Percentiles rank a stretch among this genome's conserved stretches.
These are phyloP conservation scores for Neurospora hispaniola DNA, from an alignment of 495 filamentous ascomycete genomes.

Conservation along the genomic window DNA sequence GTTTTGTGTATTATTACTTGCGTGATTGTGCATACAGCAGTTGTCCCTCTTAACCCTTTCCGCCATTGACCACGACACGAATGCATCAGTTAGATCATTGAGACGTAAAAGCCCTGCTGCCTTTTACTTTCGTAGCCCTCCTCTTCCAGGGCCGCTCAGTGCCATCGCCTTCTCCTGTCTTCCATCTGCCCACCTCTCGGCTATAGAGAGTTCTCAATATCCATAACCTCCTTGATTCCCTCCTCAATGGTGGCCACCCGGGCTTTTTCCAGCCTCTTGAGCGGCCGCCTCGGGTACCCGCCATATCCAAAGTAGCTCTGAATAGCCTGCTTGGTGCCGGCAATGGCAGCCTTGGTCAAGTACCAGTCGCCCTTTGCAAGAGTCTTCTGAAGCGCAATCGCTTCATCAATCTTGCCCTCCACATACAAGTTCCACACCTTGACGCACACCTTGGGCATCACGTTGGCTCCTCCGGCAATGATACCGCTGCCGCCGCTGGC, in stretches of 20 bases:
- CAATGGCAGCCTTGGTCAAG: constrained; percentile 74
- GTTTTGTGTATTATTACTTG: not conserved
- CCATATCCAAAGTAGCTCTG: constrained; percentile 80
- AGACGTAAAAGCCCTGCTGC: not conserved
- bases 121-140: not conserved
- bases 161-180: not conserved
- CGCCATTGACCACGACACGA: not conserved
- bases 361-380: constrained; percentile 76
- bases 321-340: constrained; percentile 77
- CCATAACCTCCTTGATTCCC: constrained; percentile 59
- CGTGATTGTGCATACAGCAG: not conserved
- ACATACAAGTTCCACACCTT: constrained; percentile 71
- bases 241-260: constrained; percentile 55
- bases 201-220: constrained; percentile 39
- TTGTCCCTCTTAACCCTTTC: not conserved
- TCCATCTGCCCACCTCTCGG: not conserved
- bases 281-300: constrained; percentile 62
- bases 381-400: constrained; percentile 58
- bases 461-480: constrained; percentile 80
- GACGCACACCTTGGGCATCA: constrained; percentile 72
- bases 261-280: constrained; percentile 54
- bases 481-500: constrained; percentile 73
- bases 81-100: not conserved
- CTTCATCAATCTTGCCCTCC: constrained; percentile 62
- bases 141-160: not conserved